Base-by-base conservation (phyloP, 306 rosid genomes). In the Citrullus mucosospermus region DNA sequence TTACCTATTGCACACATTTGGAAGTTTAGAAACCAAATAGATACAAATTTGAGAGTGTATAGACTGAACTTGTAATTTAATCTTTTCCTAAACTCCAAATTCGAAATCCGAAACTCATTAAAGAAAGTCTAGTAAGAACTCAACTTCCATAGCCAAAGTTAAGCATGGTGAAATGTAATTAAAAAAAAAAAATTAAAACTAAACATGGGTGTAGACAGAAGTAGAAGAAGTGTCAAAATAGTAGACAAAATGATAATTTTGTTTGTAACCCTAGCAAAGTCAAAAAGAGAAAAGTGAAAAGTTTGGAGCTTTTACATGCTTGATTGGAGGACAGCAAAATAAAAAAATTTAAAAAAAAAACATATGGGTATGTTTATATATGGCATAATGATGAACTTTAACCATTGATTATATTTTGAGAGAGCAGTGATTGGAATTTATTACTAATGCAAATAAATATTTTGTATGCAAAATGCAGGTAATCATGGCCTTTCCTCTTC, bases 381-480 rank as follows among this genome's bases (percentile, higher is more conserved):
- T 48, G 55, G 6, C 18, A 71, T 71, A 13, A 71, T 71, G 39
- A 71, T 18, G 41, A 71, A 71, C 76, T 71, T 71, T 71, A 12
- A 20, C 9, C 75, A 44, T 70, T 70, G n/a, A 43, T 30, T 15
- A 36, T 39, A 38, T 25, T 25, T 34, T 65, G 5, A 3, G 10
- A 28, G 36, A 67, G 36, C 43, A 57, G 55, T 80, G 79, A 82
- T 78, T 70, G 57, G 59, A 3, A 59, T 62, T 78, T 82, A 58
- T 67, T 62, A 4, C 81, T 80, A 54, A 77, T 56, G 4, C 57
- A 53, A 16, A 53, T 16, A 16, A 5, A 16, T 16, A 6, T 53
- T 36, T 77, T 71, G 71, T 78, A 61, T 74, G 83, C 84, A 61
- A 71, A 17, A 58, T 90, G 91, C 97, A 91, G 98, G 87, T 87